A percentile compares a stretch with the other conserved stretches of the same genome.
Conservation (phyloP, 768 basidiomycete species). For the Coprinopsis strossmayeri region DNA sequence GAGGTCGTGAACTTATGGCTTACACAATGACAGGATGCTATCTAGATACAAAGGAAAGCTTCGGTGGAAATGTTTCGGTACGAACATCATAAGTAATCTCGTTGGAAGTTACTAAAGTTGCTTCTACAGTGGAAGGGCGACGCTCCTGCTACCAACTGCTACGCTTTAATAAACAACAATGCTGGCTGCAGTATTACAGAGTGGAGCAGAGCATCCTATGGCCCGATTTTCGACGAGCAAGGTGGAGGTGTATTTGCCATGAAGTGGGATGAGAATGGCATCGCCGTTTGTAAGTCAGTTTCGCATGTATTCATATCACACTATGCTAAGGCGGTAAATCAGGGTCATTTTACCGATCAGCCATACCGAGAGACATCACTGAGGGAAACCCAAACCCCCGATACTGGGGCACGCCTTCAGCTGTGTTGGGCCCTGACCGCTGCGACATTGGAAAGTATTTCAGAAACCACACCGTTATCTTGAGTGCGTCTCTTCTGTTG, state of each 20-base stretch:
- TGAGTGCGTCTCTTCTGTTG: conserved; percentile 45
- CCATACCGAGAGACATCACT: conserved; percentile 62
- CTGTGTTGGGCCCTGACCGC: conserved; percentile 41
- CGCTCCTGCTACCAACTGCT: conserved; percentile 41
- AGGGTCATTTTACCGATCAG: conserved; percentile 83
- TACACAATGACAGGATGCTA: too few relatives aligned
- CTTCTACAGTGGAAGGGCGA: too few relatives aligned
- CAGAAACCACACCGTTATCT: conserved; percentile 64
- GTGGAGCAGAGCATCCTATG: conserved; percentile 79
- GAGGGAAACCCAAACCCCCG: conserved; percentile 58
- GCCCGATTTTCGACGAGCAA: conserved; percentile 70
- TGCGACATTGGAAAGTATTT: conserved; percentile 61
- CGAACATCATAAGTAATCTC: not conserved
- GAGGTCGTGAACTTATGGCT: too few relatives aligned
- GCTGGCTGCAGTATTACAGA: conserved; percentile 76
- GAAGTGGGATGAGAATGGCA: conserved; percentile 80
- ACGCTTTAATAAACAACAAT: conserved; percentile 46
- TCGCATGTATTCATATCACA: conserved; percentile 2
- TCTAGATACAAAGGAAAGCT: conserved; percentile 46
- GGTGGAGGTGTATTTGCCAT: conserved; percentile 85
- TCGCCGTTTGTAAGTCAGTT: conserved; percentile 60
- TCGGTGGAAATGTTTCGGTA: conserved; percentile 61
- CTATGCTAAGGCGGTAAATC: not conserved
- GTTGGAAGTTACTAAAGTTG: too few relatives aligned
- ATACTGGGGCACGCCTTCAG: conserved; percentile 64